Conservation (phyloP, 129 eudicot species). For the Chrysanthemum makinoi region DNA sequence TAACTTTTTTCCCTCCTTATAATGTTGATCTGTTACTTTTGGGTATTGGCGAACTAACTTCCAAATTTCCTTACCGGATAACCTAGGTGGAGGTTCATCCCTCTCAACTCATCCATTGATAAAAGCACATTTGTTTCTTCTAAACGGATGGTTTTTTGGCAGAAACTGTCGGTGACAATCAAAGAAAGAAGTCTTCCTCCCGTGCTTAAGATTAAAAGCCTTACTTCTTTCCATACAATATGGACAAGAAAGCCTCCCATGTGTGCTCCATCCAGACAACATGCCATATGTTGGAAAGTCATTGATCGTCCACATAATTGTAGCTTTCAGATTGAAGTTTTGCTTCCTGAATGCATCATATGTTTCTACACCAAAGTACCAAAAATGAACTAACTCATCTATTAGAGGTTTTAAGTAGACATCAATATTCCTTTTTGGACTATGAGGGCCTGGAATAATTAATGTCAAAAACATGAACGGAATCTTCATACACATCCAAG, state of each 20-base stretch:
- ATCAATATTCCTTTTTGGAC: too few relatives aligned
- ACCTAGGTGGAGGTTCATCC: background rate
- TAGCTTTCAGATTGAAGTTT: constrained; percentile 1
- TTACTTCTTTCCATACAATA: constrained; percentile 23
- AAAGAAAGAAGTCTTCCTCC: constrained; percentile 12
- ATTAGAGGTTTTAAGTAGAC: too few relatives aligned
- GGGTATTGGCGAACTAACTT: too few relatives aligned
- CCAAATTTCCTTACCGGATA: background rate
- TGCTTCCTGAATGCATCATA: too few relatives aligned
- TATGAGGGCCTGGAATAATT: too few relatives aligned
- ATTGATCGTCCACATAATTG: constrained; percentile 26
- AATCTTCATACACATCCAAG: too few relatives aligned
- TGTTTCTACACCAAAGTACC: too few relatives aligned
- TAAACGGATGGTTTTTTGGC: constrained; percentile 23
- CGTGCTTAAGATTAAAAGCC: constrained; percentile 5
- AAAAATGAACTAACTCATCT: too few relatives aligned
- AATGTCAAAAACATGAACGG: too few relatives aligned
- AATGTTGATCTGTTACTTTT: too few relatives aligned
- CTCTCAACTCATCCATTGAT: background rate
- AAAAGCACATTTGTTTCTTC: background rate
- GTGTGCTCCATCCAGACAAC: constrained; percentile 29
- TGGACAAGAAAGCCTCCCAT: constrained; percentile 30
- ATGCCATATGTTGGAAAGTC: constrained; percentile 26
- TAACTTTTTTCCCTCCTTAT: too few relatives aligned
- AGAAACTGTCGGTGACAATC: background rate